Percentiles rank a stretch among this genome's conserved stretches.
Evolutionary conservation across 495 filamentous ascomycete species (phyloP).

Genomic region (Glonium stellatum): DNA sequence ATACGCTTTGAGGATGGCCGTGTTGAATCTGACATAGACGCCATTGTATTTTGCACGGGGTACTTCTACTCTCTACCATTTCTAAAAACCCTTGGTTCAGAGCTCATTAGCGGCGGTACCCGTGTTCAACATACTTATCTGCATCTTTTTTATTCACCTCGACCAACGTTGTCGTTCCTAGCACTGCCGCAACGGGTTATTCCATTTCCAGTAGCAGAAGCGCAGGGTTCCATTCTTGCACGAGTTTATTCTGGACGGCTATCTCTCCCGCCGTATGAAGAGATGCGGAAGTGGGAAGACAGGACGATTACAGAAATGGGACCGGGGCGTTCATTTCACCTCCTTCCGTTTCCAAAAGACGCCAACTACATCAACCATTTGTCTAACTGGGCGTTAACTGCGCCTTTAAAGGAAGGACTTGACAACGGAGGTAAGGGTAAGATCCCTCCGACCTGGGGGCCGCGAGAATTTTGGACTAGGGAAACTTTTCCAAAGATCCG

Average conservation of each 20-base stretch:
- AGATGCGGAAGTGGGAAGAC: slow-evolving; percentile 64
- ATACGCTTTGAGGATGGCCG: slow-evolving; percentile 50
- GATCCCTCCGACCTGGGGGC: slow-evolving; percentile 58
- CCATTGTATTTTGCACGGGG: slow-evolving; percentile 66
- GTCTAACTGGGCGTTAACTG: slow-evolving; percentile 51
- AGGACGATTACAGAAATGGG: slow-evolving; percentile 39
- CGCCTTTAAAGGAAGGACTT: slow-evolving; percentile 38
- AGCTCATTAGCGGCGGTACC: slow-evolving; percentile 60
- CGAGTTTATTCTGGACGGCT: slow-evolving; percentile 67
- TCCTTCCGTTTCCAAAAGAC: slow-evolving; percentile 67
- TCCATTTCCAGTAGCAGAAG: slow-evolving; percentile 72
- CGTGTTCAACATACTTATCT: slow-evolving; percentile 62
- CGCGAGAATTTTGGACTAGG: slow-evolving; percentile 58
- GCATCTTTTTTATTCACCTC: slow-evolving; percentile 67
- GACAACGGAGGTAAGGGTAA: slow-evolving; percentile 50
- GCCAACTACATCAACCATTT: slow-evolving; percentile 70
- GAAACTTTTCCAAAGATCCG: slow-evolving; percentile 49
- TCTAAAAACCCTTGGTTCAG: slow-evolving; percentile 51
- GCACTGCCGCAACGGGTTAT: slow-evolving; percentile 71
- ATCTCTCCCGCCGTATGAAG: slow-evolving; percentile 49
- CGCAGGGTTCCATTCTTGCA: slow-evolving; percentile 70
- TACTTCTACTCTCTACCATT: slow-evolving; percentile 70
- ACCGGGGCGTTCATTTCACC: slow-evolving; percentile 48
- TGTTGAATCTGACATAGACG: slow-evolving; percentile 55
- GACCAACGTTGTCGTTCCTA: slow-evolving; percentile 73